Evolutionary conservation across 306 rosid species (phyloP).

Genomic region (Fragaria nilgerrensis): DNA sequence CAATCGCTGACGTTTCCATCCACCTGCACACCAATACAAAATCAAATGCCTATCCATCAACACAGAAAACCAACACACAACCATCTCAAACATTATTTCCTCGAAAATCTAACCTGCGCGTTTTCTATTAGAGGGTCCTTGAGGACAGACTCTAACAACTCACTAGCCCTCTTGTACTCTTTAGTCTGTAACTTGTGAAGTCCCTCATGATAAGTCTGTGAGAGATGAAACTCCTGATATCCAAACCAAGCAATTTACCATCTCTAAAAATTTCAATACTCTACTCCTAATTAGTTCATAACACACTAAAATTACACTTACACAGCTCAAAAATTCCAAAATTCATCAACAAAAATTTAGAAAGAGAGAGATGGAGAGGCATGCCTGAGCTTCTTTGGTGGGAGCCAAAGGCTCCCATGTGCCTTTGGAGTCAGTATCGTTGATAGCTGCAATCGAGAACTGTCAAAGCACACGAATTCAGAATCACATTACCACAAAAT

Average conservation of each 20-base stretch:
- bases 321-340: neutral
- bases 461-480: conserved; percentile 23
- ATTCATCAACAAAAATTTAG: too few species aligned
- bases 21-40: conserved; percentile 47
- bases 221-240: conserved; percentile 84
- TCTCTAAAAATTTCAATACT: neutral
- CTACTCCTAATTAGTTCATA: too few species aligned
- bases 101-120: conserved; percentile 48
- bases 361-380: conserved; percentile 19
- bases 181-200: conserved; percentile 78
- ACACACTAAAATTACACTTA: too few species aligned
- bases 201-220: conserved; percentile 94
- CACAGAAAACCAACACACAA: conserved; percentile 11
- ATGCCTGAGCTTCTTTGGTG: conserved; percentile 95
- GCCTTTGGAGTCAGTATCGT: conserved; percentile 71
- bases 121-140: conserved; percentile 73
- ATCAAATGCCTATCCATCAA: neutral
- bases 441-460: conserved; percentile 97
- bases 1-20: conserved; percentile 70
- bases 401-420: conserved; percentile 97
- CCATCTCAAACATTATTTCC: neutral
- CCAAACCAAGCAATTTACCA: conserved; percentile 1
- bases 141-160: conserved; percentile 79
- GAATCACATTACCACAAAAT: neutral
- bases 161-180: conserved; percentile 76